Conservation (phyloP, 768 basidiomycete genomes). For the Polyporus arcularius region DNA sequence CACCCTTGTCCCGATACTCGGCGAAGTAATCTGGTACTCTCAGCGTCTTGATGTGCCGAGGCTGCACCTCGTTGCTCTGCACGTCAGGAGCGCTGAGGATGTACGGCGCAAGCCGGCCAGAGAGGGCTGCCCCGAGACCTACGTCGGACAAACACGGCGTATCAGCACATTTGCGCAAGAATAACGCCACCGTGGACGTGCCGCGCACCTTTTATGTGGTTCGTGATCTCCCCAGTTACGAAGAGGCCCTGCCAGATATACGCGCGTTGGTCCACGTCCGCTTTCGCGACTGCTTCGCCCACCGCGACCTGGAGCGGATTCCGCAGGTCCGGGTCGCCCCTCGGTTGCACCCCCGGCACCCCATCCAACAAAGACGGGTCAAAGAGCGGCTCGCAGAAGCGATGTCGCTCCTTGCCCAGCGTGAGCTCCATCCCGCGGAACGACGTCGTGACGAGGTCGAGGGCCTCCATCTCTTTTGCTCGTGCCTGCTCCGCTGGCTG, state of each 20-base stretch:
- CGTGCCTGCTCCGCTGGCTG: conserved; percentile 80
- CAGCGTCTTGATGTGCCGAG: conserved; percentile 62
- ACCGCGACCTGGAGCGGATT: conserved; percentile 57
- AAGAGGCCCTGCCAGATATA: conserved; percentile 79
- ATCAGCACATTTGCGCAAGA: not conserved
- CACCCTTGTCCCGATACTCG: conserved; percentile 85
- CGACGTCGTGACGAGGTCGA: conserved; percentile 77
- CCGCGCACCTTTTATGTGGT: conserved; percentile 64
- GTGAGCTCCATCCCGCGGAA: conserved; percentile 74
- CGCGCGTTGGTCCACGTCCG: conserved; percentile 66
- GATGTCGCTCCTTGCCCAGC: conserved; percentile 84
- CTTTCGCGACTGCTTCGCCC: conserved; percentile 58
- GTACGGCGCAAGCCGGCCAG: conserved; percentile 68
- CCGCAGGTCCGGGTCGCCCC: conserved; percentile 10
- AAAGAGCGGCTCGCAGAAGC: conserved; percentile 90
- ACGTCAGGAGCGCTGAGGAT: conserved; percentile 58
- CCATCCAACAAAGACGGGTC: conserved; percentile 60
- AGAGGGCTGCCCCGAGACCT: conserved; percentile 54
- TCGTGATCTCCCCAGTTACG: conserved; percentile 77
- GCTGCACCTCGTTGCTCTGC: conserved; percentile 67
- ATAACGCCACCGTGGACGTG: not conserved
- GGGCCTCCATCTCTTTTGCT: conserved; percentile 78
- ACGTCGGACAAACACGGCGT: not conserved
- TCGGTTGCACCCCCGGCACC: conserved; percentile 14
- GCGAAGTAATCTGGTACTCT: conserved; percentile 88